phyloP scores from a whole-genome alignment of 2,329 filamentous ascomycete genomes.

The Mycogone perniciosa region DNA sequence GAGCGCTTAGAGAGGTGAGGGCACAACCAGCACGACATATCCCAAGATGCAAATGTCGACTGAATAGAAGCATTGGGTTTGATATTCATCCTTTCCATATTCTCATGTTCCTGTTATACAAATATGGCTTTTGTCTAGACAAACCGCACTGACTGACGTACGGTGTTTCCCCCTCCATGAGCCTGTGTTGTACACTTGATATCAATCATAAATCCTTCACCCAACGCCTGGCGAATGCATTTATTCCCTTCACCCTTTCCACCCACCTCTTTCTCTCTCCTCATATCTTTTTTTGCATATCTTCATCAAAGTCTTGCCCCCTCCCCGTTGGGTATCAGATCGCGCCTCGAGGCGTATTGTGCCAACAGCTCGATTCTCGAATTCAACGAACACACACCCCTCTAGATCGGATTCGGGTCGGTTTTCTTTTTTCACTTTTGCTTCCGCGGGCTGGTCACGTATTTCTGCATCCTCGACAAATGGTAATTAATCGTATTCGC shows the following conservation, averaged over 20 bases:
- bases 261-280: not conserved
- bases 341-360: not conserved
- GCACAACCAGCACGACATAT: no score
- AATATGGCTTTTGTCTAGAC: not conserved
- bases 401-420: no score
- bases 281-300: not conserved
- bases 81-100: no score
- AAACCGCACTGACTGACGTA: no score
- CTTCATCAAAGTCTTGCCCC: not conserved
- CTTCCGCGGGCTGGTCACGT: slow-evolving; percentile 47
- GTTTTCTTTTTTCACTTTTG: slow-evolving; percentile 22
- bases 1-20: no score
- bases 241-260: not conserved
- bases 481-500: slow-evolving; percentile 91
- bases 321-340: not conserved
- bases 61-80: no score
- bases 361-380: not conserved
- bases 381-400: not conserved
- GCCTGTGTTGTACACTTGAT: slow-evolving; percentile 6
- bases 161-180: not conserved
- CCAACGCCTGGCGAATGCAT: not conserved
- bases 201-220: not conserved
- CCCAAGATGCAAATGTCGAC: no score
- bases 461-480: slow-evolving; percentile 68
- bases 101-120: not conserved